A percentile compares a stretch with the other conserved stretches of the same genome.
Conservation (phyloP, 2,329 filamentous ascomycete genomes). For the Neofusicoccum umdonicola region DNA sequence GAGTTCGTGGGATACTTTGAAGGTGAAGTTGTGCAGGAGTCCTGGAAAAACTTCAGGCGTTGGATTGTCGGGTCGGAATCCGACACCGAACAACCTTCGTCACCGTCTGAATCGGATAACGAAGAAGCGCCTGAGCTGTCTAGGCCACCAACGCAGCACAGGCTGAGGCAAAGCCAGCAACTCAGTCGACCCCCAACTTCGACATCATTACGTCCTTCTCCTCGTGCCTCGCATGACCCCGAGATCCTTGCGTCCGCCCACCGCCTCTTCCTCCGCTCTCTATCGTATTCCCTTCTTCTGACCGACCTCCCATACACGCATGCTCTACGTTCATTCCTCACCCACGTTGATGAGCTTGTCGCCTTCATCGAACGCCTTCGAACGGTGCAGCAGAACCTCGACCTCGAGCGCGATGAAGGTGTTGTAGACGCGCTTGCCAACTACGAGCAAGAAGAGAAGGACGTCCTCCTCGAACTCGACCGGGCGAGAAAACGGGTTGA, state of each 20-base stretch:
- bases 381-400: conserved; percentile 71
- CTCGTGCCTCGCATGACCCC: conserved; percentile 65
- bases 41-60: conserved; percentile 74
- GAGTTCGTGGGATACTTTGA: conserved; percentile 88
- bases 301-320: conserved; percentile 63
- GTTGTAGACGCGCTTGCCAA: conserved; percentile 58
- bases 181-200: neutral
- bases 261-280: conserved; percentile 67
- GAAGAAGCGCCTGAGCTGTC: neutral
- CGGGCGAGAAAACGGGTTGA: conserved; percentile 65
- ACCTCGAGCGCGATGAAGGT: conserved; percentile 78
- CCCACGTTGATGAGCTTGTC: conserved; percentile 77
- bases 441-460: conserved; percentile 67
- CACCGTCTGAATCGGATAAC: neutral
- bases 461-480: conserved; percentile 64
- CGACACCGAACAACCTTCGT: neutral
- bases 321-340: conserved; percentile 64
- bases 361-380: conserved; percentile 75
- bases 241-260: conserved; percentile 82
- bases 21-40: conserved; percentile 77
- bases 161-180: neutral
- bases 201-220: neutral
- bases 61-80: conserved; percentile 59
- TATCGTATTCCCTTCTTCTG: conserved; percentile 66
- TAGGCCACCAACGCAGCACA: neutral